Percentiles rank a stretch among this genome's conserved stretches.
Evolutionary conservation across 78 protist species (phyloP).

Genomic region (Cavenderia fasciculata): DNA sequence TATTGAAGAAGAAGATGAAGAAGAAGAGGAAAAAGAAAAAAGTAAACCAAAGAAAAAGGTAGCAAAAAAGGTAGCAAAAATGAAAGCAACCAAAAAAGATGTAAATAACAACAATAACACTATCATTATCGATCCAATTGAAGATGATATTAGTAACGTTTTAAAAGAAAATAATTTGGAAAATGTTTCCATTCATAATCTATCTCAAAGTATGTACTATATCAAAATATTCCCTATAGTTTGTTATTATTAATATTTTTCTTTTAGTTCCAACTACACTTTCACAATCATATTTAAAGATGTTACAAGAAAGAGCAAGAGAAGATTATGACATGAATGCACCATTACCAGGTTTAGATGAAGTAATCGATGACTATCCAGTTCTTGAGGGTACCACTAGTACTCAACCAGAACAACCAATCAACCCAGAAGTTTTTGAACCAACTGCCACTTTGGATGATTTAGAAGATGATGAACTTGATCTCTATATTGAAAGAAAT

Average conservation of each 20-base stretch:
- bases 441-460: conserved; percentile 28
- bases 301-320: too few species aligned
- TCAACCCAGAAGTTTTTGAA: conserved; percentile 29
- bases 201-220: too few species aligned
- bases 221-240: too few species aligned
- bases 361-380: background rate
- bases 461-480: conserved; percentile 32
- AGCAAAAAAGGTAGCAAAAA: background rate
- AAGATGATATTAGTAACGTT: too few species aligned
- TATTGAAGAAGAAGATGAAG: background rate
- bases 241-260: too few species aligned
- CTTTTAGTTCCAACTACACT: too few species aligned
- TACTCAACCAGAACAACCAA: too few species aligned
- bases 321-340: conserved; percentile 8
- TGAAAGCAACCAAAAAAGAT: background rate
- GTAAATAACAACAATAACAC: background rate
- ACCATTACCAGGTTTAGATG: background rate
- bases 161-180: too few species aligned
- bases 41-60: background rate
- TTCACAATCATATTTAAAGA: too few species aligned
- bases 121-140: background rate
- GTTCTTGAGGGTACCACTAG: too few species aligned
- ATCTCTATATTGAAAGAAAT: conserved; percentile 33
- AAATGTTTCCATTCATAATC: too few species aligned
- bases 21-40: background rate